Evolutionary conservation across 441 rosid genomes (phyloP).

Genomic region (Gossypium gossypioides): DNA sequence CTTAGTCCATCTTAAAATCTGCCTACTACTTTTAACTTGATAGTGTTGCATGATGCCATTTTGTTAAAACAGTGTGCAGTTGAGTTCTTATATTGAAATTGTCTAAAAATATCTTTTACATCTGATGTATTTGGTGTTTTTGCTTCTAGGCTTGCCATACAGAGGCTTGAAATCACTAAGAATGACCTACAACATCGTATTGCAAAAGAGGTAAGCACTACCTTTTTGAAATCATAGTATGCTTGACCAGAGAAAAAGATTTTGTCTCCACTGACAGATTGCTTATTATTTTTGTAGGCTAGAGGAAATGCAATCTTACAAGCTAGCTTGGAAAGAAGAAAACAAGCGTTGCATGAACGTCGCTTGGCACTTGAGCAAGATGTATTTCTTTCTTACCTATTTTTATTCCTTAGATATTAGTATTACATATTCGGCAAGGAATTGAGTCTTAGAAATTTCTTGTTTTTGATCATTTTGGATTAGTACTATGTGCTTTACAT

Average conservation of each 20-base stretch:
- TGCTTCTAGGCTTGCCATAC: constrained; percentile 75
- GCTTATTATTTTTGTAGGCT: constrained; percentile 44
- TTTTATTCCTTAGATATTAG: background rate
- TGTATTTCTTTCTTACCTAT: constrained; percentile 35
- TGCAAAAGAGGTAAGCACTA: constrained; percentile 72
- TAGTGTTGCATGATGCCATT: background rate
- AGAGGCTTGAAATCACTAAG: constrained; percentile 86
- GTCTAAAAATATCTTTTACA: background rate
- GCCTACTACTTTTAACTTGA: constrained; percentile 1
- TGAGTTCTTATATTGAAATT: background rate
- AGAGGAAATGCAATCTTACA: constrained; percentile 95
- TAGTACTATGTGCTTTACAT: background rate
- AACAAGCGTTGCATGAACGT: constrained; percentile 94
- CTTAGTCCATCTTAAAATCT: background rate
- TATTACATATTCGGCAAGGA: background rate
- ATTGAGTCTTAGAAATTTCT: background rate
- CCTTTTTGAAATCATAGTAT: constrained; percentile 16
- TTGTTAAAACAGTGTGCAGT: background rate
- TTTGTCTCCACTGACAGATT: constrained; percentile 21
- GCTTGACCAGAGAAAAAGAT: constrained; percentile 5
- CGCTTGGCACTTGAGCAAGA: constrained; percentile 97
- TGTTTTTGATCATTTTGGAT: background rate
- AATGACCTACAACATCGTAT: constrained; percentile 86
- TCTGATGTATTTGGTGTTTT: constrained; percentile 14
- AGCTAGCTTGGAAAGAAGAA: constrained; percentile 96